Evolutionary conservation across 305 asterid genomes (phyloP).

Genomic region (Fraxinus platypoda): DNA sequence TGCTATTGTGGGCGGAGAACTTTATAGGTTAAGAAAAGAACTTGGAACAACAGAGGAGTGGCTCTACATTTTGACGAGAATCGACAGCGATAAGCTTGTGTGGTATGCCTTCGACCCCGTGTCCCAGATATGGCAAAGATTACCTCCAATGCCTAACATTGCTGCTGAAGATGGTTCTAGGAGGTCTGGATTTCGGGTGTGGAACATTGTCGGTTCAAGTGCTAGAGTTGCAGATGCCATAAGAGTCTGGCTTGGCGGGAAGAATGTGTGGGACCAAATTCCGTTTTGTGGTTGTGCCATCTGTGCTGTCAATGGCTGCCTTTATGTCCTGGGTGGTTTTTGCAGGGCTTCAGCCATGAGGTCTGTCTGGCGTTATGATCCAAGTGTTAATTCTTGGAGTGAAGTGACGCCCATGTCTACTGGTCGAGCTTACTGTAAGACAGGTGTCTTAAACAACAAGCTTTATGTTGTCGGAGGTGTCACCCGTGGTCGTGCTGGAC

Average conservation of each 20-base stretch:
- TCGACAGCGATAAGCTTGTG: slow-evolving; percentile 52
- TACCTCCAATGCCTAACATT: slow-evolving; percentile 69
- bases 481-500: slow-evolving; percentile 62
- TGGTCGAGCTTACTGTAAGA: slow-evolving; percentile 79
- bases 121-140: slow-evolving; percentile 61
- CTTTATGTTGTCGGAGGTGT: slow-evolving; percentile 90
- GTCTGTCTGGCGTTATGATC: slow-evolving; percentile 69
- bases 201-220: slow-evolving; percentile 71
- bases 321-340: slow-evolving; percentile 79
- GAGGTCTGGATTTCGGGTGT: slow-evolving; percentile 47
- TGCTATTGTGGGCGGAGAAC: slow-evolving; percentile 52
- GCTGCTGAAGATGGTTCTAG: slow-evolving; percentile 43
- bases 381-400: slow-evolving; percentile 59
- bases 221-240: slow-evolving; percentile 54
- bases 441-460: slow-evolving; percentile 67
- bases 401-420: slow-evolving; percentile 70
- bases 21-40: slow-evolving; percentile 65
- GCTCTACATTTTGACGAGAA: slow-evolving; percentile 77
- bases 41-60: slow-evolving; percentile 71
- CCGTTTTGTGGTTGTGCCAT: slow-evolving; percentile 85
- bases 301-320: slow-evolving; percentile 70
- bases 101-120: slow-evolving; percentile 82
- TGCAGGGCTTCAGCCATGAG: slow-evolving; percentile 57
- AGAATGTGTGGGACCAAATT: slow-evolving; percentile 50
- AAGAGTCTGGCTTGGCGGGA: slow-evolving; percentile 70